phyloP scores from a whole-genome alignment of 768 basidiomycete genomes.

The Russula abietina region DNA sequence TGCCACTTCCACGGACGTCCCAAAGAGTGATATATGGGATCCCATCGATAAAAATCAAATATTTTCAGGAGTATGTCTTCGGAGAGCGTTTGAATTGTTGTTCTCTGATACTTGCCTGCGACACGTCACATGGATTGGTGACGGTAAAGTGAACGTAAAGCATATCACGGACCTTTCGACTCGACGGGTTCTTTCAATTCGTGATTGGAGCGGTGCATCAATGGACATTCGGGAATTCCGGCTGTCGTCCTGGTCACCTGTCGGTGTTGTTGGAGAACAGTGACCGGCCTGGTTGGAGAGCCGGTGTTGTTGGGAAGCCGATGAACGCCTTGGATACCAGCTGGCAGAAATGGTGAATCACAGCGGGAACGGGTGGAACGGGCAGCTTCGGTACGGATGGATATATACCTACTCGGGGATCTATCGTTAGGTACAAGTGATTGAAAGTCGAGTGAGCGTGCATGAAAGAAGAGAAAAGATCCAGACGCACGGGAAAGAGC shows the following conservation, averaged over 20 bases:
- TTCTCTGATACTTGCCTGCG: neutral
- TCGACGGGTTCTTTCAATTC: too few species aligned
- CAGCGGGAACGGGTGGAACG: too few species aligned
- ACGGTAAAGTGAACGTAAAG: neutral
- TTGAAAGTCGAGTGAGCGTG: too few species aligned
- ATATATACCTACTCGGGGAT: neutral
- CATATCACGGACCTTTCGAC: neutral
- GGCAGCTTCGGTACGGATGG: too few species aligned
- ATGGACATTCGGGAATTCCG: neutral
- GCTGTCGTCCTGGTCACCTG: neutral
- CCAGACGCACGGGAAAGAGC: too few species aligned
- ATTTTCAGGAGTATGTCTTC: neutral
- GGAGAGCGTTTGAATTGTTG: neutral
- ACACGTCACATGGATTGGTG: neutral
- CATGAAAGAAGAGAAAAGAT: neutral
- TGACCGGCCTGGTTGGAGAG: too few species aligned
- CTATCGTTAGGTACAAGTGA: neutral
- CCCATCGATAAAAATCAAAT: neutral
- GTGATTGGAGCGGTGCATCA: neutral
- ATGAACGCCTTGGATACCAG: neutral
- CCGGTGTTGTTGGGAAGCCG: neutral
- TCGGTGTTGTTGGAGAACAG: too few species aligned
- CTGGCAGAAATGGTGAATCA: neutral
- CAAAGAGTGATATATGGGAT: neutral
- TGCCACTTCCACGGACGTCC: constrained; percentile 3